Evolutionary conservation across 1,284 basidiomycete species (phyloP).

Genomic region (Pulveroboletus sp.): DNA sequence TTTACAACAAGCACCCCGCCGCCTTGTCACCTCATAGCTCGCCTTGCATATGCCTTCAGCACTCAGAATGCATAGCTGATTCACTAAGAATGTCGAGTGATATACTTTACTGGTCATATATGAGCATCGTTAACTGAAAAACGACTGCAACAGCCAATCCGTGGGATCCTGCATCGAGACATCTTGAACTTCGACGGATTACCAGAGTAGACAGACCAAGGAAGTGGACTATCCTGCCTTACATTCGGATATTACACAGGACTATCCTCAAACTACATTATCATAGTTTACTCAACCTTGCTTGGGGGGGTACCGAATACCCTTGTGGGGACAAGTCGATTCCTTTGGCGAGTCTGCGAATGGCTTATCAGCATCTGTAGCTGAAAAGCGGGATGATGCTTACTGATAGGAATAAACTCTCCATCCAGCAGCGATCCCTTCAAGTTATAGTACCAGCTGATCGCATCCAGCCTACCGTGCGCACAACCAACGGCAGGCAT

Average conservation of each 20-base stretch:
- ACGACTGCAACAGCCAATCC: not conserved
- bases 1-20: no score
- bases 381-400: slow-evolving; percentile 4
- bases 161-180: no score
- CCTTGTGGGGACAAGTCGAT: slow-evolving; percentile 16
- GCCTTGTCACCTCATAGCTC: no score
- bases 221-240: not conserved
- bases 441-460: slow-evolving; percentile 69
- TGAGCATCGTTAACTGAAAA: not conserved
- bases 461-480: slow-evolving; percentile 48
- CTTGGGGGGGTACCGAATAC: slow-evolving; percentile 20
- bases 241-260: not conserved
- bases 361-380: slow-evolving; percentile 1
- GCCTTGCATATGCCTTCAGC: no score
- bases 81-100: not conserved
- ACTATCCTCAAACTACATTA: not conserved
- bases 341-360: slow-evolving; percentile 50
- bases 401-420: slow-evolving; percentile 59
- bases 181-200: not conserved
- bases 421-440: slow-evolving; percentile 69
- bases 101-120: no score
- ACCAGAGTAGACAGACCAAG: not conserved
- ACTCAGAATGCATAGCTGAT: no score
- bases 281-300: slow-evolving; percentile 5
- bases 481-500: slow-evolving; percentile 63